Conservation (phyloP, 495 filamentous ascomycete genomes). For the Neurospora sp. region DNA sequence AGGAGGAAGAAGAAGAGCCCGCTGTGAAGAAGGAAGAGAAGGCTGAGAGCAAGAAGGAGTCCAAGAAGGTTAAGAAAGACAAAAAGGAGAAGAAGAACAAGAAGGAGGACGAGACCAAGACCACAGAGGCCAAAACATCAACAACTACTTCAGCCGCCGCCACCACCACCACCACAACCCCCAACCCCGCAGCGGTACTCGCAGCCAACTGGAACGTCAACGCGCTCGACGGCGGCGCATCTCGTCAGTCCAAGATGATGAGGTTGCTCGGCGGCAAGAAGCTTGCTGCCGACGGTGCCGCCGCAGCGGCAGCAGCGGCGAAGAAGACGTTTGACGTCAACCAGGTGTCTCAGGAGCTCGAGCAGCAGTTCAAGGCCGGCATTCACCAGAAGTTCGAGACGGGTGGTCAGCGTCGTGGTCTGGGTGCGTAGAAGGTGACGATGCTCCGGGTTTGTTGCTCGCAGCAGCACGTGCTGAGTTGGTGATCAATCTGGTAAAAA, state of each 20-base stretch:
- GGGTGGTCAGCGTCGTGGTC: constrained; percentile 38
- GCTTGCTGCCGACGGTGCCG: constrained; percentile 8
- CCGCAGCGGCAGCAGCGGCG: not conserved
- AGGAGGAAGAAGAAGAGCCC: constrained; percentile 3
- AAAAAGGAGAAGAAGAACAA: constrained; percentile 9
- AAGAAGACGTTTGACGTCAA: constrained; percentile 24
- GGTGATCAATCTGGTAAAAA: not conserved
- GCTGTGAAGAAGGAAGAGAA: not conserved
- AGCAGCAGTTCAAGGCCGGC: constrained; percentile 48
- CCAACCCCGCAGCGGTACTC: constrained; percentile 4
- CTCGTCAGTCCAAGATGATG: constrained; percentile 46
- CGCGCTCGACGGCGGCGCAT: constrained; percentile 37
- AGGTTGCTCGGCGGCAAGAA: constrained; percentile 45
- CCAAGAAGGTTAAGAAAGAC: constrained; percentile 3
- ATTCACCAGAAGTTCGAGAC: constrained; percentile 48
- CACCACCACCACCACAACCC: not conserved
- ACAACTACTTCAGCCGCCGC: not conserved
- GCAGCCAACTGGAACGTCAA: constrained; percentile 42
- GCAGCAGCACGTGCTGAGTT: not conserved
- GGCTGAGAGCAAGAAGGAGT: constrained; percentile 1
- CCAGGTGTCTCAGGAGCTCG: constrained; percentile 42
- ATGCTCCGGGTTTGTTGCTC: not conserved
- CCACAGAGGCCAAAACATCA: not conserved
- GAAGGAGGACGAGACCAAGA: constrained; percentile 2
- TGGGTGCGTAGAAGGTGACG: constrained; percentile 34